Conservation (phyloP, 192 early-diverging fungal genomes). For the Geranomyces variabilis region DNA sequence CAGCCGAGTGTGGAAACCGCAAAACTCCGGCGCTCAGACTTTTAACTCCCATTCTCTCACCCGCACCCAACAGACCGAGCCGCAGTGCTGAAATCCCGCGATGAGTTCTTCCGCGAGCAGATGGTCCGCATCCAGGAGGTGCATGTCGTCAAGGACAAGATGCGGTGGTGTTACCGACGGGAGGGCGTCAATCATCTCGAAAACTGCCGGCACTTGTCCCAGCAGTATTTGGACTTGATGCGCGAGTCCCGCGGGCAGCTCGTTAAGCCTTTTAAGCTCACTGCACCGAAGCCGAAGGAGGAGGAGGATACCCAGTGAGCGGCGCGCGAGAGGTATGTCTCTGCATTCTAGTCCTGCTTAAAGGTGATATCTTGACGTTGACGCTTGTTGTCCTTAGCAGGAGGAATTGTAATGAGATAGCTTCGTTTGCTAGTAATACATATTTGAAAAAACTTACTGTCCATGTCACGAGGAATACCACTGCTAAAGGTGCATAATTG, state of each 20-base stretch:
- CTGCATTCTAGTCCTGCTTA: no score
- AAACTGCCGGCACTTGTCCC: conserved; percentile 83
- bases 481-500: no score
- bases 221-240: conserved; percentile 75
- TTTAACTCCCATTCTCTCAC: no score
- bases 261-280: conserved; percentile 32
- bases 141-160: conserved; percentile 79
- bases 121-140: conserved; percentile 93
- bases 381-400: no score
- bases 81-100: conserved; percentile 71
- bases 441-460: no score
- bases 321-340: no score
- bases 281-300: background rate
- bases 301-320: background rate
- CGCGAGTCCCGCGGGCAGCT: conserved; percentile 34
- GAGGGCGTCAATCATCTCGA: conserved; percentile 94
- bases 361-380: no score
- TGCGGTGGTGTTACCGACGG: conserved; percentile 87
- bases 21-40: no score
- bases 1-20: no score
- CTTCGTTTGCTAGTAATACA: no score
- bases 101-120: conserved; percentile 81
- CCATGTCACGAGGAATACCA: no score
- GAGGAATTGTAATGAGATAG: no score
- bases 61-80: conserved; percentile 31